phyloP scores from a whole-genome alignment of 208 protist species.

The Wallacemonas sp. region DNA sequence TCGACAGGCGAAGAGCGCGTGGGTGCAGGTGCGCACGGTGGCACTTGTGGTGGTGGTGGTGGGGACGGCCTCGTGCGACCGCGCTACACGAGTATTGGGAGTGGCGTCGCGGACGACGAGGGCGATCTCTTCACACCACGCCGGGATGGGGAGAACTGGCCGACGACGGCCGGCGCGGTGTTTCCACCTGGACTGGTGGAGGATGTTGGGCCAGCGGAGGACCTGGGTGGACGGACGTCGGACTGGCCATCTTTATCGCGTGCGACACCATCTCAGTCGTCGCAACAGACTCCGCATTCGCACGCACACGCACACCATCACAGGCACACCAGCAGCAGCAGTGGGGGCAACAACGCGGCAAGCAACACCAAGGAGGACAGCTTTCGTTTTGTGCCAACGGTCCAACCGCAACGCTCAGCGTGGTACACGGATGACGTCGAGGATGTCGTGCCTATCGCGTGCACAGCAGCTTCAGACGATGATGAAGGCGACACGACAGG shows the following conservation, averaged over 20 bases:
- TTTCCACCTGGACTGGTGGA: no score
- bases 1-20: not conserved
- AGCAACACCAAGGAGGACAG: not conserved
- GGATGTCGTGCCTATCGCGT: slow-evolving; percentile 25
- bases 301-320: no score
- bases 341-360: not conserved
- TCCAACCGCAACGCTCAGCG: not conserved
- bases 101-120: slow-evolving; percentile 1
- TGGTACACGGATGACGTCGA: slow-evolving; percentile 23
- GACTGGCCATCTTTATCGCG: no score
- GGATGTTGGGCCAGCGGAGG: not conserved
- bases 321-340: no score
- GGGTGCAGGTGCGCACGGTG: not conserved
- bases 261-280: no score
- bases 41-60: not conserved
- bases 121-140: not conserved
- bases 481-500: no score
- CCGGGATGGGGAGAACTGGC: no score
- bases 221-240: not conserved
- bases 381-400: not conserved
- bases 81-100: no score
- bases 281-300: no score
- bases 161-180: no score
- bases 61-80: no score
- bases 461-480: not conserved